Conservation (phyloP, 352 stramenopile species). For the Phytophthora litchii region DNA sequence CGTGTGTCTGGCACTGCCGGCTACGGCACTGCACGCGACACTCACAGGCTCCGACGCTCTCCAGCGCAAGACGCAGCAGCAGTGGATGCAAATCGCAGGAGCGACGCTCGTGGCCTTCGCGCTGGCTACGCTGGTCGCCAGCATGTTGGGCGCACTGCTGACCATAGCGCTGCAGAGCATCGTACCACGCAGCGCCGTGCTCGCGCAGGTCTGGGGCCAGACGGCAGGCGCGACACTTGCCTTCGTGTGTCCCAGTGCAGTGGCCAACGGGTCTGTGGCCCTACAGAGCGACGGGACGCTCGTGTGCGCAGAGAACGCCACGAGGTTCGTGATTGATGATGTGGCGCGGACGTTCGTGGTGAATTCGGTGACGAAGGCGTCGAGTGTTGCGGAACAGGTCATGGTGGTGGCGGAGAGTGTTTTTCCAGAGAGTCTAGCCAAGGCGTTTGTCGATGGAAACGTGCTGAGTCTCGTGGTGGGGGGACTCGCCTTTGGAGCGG, state of each 20-base stretch:
- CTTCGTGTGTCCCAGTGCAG: slow-evolving; percentile 29
- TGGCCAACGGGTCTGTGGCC: slow-evolving; percentile 33
- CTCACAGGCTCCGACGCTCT: slow-evolving; percentile 8
- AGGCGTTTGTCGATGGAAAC: slow-evolving; percentile 37
- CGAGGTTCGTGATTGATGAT: slow-evolving; percentile 57
- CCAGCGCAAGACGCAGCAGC: slow-evolving; percentile 7
- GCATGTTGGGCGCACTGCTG: slow-evolving; percentile 53
- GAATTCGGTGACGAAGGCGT: slow-evolving; percentile 13
- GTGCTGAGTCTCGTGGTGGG: slow-evolving; percentile 44
- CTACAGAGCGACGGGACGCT: slow-evolving; percentile 47
- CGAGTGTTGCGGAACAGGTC: slow-evolving; percentile 38
- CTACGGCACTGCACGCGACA: slow-evolving; percentile 19
- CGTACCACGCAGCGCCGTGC: slow-evolving; percentile 29
- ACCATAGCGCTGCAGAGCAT: slow-evolving; percentile 43
- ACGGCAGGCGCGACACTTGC: slow-evolving; percentile 19
- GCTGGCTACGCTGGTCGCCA: slow-evolving; percentile 46
- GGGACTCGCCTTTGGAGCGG: slow-evolving; percentile 37
- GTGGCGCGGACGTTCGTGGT: slow-evolving; percentile 40
- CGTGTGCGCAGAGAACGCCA: slow-evolving; percentile 43
- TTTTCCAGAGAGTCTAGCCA: slow-evolving; percentile 38
- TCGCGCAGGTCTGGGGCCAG: slow-evolving; percentile 29
- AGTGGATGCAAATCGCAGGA: slow-evolving; percentile 20
- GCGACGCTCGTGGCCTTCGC: slow-evolving; percentile 39
- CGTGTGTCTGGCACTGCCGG: slow-evolving; percentile 18
- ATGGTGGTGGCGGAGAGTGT: slow-evolving; percentile 34